Evolutionary conservation across 2,329 filamentous ascomycete genomes (phyloP).

Genomic region (Chaetomium globosum): DNA sequence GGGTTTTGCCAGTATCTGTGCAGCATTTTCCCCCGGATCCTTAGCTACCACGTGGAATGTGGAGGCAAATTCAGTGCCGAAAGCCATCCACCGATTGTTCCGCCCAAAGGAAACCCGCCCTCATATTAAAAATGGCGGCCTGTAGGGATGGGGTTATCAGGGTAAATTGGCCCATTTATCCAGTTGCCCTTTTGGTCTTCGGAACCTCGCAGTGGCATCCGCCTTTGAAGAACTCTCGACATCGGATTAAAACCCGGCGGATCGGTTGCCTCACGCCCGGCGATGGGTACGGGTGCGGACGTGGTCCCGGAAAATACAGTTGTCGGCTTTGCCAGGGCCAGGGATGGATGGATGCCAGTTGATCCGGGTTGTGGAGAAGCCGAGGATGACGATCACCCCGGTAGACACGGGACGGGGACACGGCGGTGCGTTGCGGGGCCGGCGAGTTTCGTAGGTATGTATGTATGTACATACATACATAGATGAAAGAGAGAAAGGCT

Average conservation of each 20-base stretch:
- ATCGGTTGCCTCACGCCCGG: background rate
- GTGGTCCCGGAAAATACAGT: background rate
- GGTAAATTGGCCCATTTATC: constrained; percentile 33
- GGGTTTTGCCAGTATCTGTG: background rate
- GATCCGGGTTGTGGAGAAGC: constrained; percentile 19
- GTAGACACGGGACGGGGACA: background rate
- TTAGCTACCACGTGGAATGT: constrained; percentile 21
- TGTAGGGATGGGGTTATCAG: constrained; percentile 25
- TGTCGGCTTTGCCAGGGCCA: background rate
- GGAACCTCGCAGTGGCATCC: background rate
- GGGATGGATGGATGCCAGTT: background rate
- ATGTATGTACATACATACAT: background rate
- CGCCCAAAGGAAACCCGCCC: constrained; percentile 15
- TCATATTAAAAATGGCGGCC: constrained; percentile 26
- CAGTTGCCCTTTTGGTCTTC: constrained; percentile 19
- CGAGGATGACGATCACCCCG: constrained; percentile 7
- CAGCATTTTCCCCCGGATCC: constrained; percentile 14
- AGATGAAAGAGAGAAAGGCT: background rate
- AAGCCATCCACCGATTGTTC: background rate
- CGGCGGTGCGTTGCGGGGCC: background rate
- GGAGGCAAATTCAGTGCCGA: background rate
- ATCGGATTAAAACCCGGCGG: background rate
- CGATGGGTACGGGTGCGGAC: background rate
- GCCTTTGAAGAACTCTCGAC: background rate
- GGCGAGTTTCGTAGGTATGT: too few relatives aligned